Conservation (phyloP, 139 green algal genomes). For the Diplosphaera chodatii region DNA sequence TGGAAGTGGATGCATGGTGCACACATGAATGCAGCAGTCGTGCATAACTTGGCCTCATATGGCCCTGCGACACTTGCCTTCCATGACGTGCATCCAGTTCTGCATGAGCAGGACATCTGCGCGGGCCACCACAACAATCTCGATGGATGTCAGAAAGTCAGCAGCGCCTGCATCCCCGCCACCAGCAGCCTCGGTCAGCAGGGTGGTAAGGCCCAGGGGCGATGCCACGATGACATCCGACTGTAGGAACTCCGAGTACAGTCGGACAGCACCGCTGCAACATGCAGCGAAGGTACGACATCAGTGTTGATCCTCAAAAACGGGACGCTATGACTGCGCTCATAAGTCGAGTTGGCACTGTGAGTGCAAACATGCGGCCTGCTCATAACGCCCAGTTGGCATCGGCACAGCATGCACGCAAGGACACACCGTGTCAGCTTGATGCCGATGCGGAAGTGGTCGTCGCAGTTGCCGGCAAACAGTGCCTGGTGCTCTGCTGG, state of each 20-base stretch:
- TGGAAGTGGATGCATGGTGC: too few species aligned
- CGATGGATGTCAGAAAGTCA: slow-evolving; percentile 91
- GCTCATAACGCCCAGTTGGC: too few species aligned
- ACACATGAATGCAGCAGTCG: too few species aligned
- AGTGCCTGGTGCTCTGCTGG: slow-evolving; percentile 75
- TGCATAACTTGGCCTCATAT: too few species aligned
- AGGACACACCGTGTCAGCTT: slow-evolving; percentile 79
- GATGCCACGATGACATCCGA: slow-evolving; percentile 92
- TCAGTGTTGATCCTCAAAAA: too few species aligned
- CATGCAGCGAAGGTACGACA: too few species aligned
- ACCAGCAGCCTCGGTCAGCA: slow-evolving; percentile 43
- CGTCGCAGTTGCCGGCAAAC: slow-evolving; percentile 88
- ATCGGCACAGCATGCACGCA: too few species aligned
- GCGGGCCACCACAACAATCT: slow-evolving; percentile 79
- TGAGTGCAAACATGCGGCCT: too few species aligned
- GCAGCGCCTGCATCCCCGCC: slow-evolving; percentile 14
- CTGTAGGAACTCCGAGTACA: slow-evolving; percentile 81
- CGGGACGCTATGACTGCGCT: too few species aligned
- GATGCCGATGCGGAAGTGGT: slow-evolving; percentile 92
- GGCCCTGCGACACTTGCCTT: too few species aligned
- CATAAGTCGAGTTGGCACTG: too few species aligned
- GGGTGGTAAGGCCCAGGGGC: slow-evolving; percentile 82
- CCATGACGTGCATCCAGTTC: slow-evolving; percentile 70
- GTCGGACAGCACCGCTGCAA: slow-evolving; percentile 48
- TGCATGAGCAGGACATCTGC: slow-evolving; percentile 93